A percentile compares a stretch with the other conserved stretches of the same genome.
These are phyloP conservation scores for Clarireedia sp. DNA, from an alignment of 2,329 filamentous ascomycete species.

Conservation along the genomic window DNA sequence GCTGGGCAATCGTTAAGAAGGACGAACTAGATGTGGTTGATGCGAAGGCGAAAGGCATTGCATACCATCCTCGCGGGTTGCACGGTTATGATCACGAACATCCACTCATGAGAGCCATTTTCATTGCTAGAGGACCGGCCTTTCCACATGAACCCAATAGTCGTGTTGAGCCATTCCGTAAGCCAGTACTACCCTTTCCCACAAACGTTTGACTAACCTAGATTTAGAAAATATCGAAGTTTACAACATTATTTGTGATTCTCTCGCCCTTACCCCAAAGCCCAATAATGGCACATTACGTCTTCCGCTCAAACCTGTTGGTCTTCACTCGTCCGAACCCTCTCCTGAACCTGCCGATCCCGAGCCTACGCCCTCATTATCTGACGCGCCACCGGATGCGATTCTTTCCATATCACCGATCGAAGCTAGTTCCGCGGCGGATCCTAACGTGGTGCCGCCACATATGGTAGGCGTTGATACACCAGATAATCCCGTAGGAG, in stretches of 20 bases:
- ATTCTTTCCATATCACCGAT: slow-evolving; percentile 26
- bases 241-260: slow-evolving; percentile 92
- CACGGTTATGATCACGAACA: slow-evolving; percentile 96
- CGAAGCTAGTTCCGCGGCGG: slow-evolving; percentile 22
- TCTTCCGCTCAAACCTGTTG: slow-evolving; percentile 47
- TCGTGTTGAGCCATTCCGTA: slow-evolving; percentile 73
- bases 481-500: slow-evolving; percentile 17
- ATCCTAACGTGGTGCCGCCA: slow-evolving; percentile 22
- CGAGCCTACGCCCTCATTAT: background rate
- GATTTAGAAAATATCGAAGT: slow-evolving; percentile 79
- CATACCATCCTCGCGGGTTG: slow-evolving; percentile 75
- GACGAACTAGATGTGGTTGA: slow-evolving; percentile 68
- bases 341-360: slow-evolving; percentile 48
- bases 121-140: slow-evolving; percentile 82
- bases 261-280: slow-evolving; percentile 61
- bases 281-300: slow-evolving; percentile 84
- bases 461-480: slow-evolving; percentile 25
- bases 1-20: slow-evolving; percentile 83
- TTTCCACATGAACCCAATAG: slow-evolving; percentile 83
- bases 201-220: slow-evolving; percentile 22
- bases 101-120: slow-evolving; percentile 92
- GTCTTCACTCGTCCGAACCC: slow-evolving; percentile 44
- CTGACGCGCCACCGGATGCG: slow-evolving; percentile 13
- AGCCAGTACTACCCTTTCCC: slow-evolving; percentile 31
- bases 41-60: slow-evolving; percentile 52